A percentile compares a stretch with the other conserved stretches of the same genome.
Conservation (phyloP, 2,329 filamentous ascomycete genomes). For the Botrytis porri region DNA sequence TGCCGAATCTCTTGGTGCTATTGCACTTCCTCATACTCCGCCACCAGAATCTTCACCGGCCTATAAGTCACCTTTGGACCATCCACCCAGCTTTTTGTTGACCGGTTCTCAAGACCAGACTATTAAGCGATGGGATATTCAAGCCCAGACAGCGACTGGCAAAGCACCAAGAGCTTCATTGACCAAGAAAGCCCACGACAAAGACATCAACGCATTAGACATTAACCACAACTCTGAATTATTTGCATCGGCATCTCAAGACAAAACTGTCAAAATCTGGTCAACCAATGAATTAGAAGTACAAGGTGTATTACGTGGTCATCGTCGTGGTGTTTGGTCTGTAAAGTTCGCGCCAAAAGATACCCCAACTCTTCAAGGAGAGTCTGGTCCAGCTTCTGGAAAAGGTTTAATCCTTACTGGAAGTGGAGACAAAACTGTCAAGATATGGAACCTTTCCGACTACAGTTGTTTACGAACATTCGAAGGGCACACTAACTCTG, state of each 20-base stretch:
- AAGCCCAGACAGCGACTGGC: slow-evolving; percentile 45
- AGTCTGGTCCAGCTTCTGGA: slow-evolving; percentile 68
- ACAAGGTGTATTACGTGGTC: slow-evolving; percentile 85
- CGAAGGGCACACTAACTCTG: slow-evolving; percentile 93
- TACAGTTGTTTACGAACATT: slow-evolving; percentile 92
- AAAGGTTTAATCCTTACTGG: slow-evolving; percentile 86
- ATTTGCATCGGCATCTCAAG: slow-evolving; percentile 95
- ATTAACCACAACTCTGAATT: slow-evolving; percentile 70
- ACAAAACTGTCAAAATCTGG: slow-evolving; percentile 97
- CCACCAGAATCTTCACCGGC: slow-evolving; percentile 69
- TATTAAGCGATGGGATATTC: slow-evolving; percentile 87
- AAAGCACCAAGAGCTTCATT: slow-evolving; percentile 67
- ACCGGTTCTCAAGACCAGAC: slow-evolving; percentile 96
- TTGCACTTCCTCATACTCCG: slow-evolving; percentile 70
- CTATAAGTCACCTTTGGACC: slow-evolving; percentile 67
- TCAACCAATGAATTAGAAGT: slow-evolving; percentile 86
- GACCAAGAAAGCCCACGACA: slow-evolving; percentile 95
- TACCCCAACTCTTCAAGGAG: slow-evolving; percentile 69
- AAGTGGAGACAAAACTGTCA: slow-evolving; percentile 93
- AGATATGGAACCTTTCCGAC: slow-evolving; percentile 89
- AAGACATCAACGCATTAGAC: slow-evolving; percentile 95
- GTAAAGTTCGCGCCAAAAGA: slow-evolving; percentile 82
- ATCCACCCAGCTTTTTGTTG: slow-evolving; percentile 80
- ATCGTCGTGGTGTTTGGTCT: slow-evolving; percentile 94
- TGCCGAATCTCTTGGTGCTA: slow-evolving; percentile 88